These are phyloP conservation scores for Aspergillus nidulans DNA, from an alignment of 495 filamentous ascomycete species.

Conservation along the genomic window DNA sequence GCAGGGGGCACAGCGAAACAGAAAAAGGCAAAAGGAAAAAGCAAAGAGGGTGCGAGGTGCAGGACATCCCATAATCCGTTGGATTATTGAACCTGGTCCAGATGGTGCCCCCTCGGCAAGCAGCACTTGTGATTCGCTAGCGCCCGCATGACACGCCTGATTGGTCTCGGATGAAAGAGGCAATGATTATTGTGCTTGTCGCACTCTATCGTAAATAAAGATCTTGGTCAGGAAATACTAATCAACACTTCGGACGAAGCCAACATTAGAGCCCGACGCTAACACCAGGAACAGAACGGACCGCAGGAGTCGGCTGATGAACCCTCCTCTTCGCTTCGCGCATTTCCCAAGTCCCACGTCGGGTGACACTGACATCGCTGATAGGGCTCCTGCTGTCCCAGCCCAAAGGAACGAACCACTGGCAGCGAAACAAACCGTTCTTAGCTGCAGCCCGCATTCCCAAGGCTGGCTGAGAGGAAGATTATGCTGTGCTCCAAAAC, in stretches of 20 bases:
- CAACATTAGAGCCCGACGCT: slow-evolving; percentile 7
- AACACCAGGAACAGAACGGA: slow-evolving; percentile 12
- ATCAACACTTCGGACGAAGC: slow-evolving; percentile 1
- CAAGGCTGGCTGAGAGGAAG: slow-evolving; percentile 5
- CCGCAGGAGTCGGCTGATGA: slow-evolving; percentile 10
- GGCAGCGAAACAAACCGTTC: background rate
- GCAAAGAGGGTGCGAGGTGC: background rate
- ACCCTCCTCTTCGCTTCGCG: slow-evolving; percentile 5
- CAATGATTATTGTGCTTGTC: slow-evolving; percentile 5
- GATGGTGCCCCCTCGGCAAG: slow-evolving; percentile 1
- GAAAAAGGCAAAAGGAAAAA: no score
- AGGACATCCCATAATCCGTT: background rate
- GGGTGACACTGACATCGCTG: slow-evolving; percentile 11
- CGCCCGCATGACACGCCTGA: background rate
- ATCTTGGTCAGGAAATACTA: slow-evolving; percentile 7
- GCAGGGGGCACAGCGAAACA: background rate
- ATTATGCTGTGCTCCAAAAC: background rate
- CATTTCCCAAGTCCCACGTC: slow-evolving; percentile 7
- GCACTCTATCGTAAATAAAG: slow-evolving; percentile 9
- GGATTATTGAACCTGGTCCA: slow-evolving; percentile 1
- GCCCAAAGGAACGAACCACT: slow-evolving; percentile 5
- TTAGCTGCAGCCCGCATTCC: slow-evolving; percentile 2
- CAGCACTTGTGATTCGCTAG: slow-evolving; percentile 1
- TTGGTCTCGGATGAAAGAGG: slow-evolving; percentile 1
- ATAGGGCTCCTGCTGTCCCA: slow-evolving; percentile 6